These are phyloP conservation scores for Phytophthora litchii DNA, from an alignment of 352 stramenopile species.

Conservation along the genomic window DNA sequence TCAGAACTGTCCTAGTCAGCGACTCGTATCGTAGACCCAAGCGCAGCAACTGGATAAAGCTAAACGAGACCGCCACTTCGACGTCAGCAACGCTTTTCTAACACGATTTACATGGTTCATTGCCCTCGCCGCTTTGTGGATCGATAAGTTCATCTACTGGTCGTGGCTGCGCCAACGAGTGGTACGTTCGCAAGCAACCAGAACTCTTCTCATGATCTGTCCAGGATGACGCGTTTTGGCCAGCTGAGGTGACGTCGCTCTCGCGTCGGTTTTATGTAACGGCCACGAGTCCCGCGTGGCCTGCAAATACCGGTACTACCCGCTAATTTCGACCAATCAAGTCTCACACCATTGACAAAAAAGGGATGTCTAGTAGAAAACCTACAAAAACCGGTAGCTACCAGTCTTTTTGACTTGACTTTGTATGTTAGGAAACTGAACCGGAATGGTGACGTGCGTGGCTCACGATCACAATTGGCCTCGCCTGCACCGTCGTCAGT, in stretches of 20 bases:
- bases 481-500: constrained; percentile 28
- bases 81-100: too few species aligned
- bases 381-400: too few species aligned
- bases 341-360: too few species aligned
- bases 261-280: constrained; percentile 17
- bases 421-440: too few species aligned
- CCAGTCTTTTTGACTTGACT: too few species aligned
- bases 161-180: background rate
- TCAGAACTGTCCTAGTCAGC: constrained; percentile 90
- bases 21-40: constrained; percentile 74
- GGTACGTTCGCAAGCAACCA: background rate
- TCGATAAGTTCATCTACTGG: background rate
- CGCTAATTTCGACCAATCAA: background rate
- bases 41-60: constrained; percentile 45
- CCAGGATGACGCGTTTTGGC: constrained; percentile 25
- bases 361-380: too few species aligned
- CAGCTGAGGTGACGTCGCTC: constrained; percentile 16
- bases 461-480: constrained; percentile 31
- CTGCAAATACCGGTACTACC: background rate
- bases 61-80: constrained; percentile 61
- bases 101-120: too few species aligned
- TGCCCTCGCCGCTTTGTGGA: too few species aligned
- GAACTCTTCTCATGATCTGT: background rate
- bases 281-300: constrained; percentile 20
- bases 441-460: constrained; percentile 26